phyloP scores from a whole-genome alignment of 2,329 filamentous ascomycete species.

The Fusarium sp. region DNA sequence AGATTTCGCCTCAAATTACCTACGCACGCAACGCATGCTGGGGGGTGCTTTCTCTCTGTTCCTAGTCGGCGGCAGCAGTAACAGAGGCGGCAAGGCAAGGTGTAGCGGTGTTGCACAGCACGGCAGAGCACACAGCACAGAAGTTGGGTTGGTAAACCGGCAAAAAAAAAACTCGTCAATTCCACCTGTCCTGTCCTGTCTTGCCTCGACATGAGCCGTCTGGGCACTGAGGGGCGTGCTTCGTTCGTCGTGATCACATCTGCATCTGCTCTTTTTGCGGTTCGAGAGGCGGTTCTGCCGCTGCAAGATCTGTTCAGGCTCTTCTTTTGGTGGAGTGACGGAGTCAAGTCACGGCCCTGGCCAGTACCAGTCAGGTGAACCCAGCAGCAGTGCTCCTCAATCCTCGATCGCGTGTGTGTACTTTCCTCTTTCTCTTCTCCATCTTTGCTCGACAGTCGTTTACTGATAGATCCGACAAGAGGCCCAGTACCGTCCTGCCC shows the following conservation, averaged over 20 bases:
- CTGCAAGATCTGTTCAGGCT: constrained; percentile 33
- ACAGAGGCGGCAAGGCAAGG: background rate
- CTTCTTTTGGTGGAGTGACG: constrained; percentile 35
- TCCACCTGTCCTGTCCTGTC: background rate
- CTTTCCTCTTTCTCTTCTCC: constrained; percentile 29
- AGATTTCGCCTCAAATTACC: constrained; percentile 50
- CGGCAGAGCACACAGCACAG: background rate
- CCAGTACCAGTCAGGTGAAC: constrained; percentile 35
- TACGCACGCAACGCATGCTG: constrained; percentile 41
- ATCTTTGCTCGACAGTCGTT: constrained; percentile 21
- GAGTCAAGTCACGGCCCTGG: constrained; percentile 34
- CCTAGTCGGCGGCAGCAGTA: background rate
- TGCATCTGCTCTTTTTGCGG: constrained; percentile 29
- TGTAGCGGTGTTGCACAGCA: background rate
- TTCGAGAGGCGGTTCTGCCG: constrained; percentile 13
- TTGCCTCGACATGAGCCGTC: constrained; percentile 9
- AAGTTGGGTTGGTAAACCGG: constrained; percentile 35
- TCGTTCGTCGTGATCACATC: constrained; percentile 40
- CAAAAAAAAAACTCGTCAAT: constrained; percentile 8
- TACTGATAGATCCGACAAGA: constrained; percentile 13
- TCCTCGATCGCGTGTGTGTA: constrained; percentile 27
- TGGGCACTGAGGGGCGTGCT: constrained; percentile 37
- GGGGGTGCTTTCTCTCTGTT: constrained; percentile 21
- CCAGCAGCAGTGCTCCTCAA: constrained; percentile 17
- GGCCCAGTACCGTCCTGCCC: constrained; percentile 7